Evolutionary conservation across 495 filamentous ascomycete genomes (phyloP), one percentile per base, ranked within the genome.

Genomic region (Diplogelasinospora grovesii): DNA sequence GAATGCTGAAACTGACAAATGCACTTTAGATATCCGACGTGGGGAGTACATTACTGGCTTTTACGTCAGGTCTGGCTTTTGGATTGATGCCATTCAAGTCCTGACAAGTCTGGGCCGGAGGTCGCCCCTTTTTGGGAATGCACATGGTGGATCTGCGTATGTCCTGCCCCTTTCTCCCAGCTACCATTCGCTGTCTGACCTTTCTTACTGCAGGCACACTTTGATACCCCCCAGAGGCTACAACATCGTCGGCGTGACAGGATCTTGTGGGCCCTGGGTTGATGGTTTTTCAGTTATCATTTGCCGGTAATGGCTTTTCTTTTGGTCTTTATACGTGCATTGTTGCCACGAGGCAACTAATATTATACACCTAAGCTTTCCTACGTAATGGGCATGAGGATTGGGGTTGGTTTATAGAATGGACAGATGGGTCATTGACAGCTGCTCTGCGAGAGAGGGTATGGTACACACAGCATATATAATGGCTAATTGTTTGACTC

Each of bases 21-120:
- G n/a, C n/a, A 35, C 31, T 32, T 39, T 23, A 78, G 90, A 98
- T 62, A 83, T 83, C 9, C 77, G 86, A 41, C 74, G 81, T 43
- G 89, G 89, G 27, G 92, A 98, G 62, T 82, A 83, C 41, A 63
- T 98, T 9, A 75, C 87, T 37, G 92, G 92, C 9, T 98, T 98
- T 60, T 81, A 82, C 51, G 66, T 96, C 37, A 71, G 89, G 45
- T 77, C 86, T 28, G 87, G 87, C 8, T 63, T 76, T 24, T 92
- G 86, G 84, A 84, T 96, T 45, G 89, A 95, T 60, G 92, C 79
- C 10, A 77, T 98, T 38, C 86, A 95, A 56, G 83, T 98, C 42
- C 59, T 96, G 54, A 96, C 92, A 6, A 95, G 83, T 53, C 63
- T 85, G 21, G 90, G 89, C 22, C 74, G 92, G 45, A 85, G 81